Conservation (phyloP, 495 filamentous ascomycete species). For the Terfezia boudieri region DNA sequence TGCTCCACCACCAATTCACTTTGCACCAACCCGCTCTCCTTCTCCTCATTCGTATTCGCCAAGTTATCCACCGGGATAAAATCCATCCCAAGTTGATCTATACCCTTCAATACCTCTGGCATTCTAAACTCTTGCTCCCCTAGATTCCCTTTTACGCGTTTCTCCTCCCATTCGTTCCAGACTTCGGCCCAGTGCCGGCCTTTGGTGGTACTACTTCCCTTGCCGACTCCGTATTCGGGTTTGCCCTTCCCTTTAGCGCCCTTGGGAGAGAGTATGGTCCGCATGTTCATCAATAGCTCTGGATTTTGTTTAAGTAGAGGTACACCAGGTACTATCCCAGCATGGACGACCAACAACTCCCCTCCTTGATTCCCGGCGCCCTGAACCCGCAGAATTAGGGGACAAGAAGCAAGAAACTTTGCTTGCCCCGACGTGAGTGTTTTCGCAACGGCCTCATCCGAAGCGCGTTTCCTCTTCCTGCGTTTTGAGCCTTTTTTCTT, state of each 20-base stretch:
- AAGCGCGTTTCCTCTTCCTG: constrained; percentile 1
- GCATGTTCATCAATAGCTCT: constrained; percentile 74
- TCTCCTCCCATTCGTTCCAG: constrained; percentile 29
- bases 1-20: neutral
- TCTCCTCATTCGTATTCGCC: constrained; percentile 9
- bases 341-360: constrained; percentile 46
- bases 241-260: constrained; percentile 1
- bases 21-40: neutral
- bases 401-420: constrained; percentile 45
- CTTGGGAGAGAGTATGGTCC: constrained; percentile 32
- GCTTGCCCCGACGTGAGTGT: constrained; percentile 36
- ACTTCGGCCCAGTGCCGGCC: constrained; percentile 22
- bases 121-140: too few relatives aligned
- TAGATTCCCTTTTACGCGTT: too few relatives aligned
- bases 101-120: too few relatives aligned
- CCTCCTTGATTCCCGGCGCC: constrained; percentile 31
- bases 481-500: constrained; percentile 1
- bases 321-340: constrained; percentile 54
- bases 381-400: constrained; percentile 46
- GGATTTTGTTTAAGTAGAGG: constrained; percentile 44
- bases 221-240: neutral
- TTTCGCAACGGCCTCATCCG: constrained; percentile 28
- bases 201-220: neutral
- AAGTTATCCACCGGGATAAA: neutral
- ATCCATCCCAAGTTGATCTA: too few relatives aligned